phyloP scores from a whole-genome alignment of 192 early-diverging fungal genomes.

The Backusella macrospora region DNA sequence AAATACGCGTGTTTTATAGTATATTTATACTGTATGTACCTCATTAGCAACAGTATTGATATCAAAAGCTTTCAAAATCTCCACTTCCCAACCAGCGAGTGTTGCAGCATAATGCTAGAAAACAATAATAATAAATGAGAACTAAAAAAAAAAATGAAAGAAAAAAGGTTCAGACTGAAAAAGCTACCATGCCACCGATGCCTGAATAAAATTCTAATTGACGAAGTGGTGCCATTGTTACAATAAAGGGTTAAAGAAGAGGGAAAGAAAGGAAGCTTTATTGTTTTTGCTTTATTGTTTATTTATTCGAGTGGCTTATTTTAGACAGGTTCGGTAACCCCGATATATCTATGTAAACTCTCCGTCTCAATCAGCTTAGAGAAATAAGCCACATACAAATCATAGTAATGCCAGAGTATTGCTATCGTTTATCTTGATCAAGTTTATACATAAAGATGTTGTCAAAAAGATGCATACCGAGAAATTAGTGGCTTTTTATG shows the following conservation, averaged over 20 bases:
- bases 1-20: background rate
- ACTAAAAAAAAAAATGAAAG: background rate
- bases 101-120: conserved; percentile 77
- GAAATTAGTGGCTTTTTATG: too few species aligned
- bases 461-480: too few species aligned
- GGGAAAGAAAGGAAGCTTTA: background rate
- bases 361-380: too few species aligned
- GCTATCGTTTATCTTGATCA: too few species aligned
- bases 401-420: too few species aligned
- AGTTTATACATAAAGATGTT: too few species aligned
- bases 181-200: conserved; percentile 63
- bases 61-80: conserved; percentile 90
- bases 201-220: conserved; percentile 66
- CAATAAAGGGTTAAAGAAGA: background rate
- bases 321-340: too few species aligned
- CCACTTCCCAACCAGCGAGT: conserved; percentile 55
- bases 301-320: too few species aligned
- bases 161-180: too few species aligned
- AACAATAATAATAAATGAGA: background rate
- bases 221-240: conserved; percentile 20
- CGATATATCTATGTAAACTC: too few species aligned
- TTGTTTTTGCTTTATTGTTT: too few species aligned
- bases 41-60: conserved; percentile 91
- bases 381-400: too few species aligned
- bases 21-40: conserved; percentile 28